Base-by-base conservation (phyloP, 2,329 filamentous ascomycete genomes). In the Cucurbitaria berberidis region DNA sequence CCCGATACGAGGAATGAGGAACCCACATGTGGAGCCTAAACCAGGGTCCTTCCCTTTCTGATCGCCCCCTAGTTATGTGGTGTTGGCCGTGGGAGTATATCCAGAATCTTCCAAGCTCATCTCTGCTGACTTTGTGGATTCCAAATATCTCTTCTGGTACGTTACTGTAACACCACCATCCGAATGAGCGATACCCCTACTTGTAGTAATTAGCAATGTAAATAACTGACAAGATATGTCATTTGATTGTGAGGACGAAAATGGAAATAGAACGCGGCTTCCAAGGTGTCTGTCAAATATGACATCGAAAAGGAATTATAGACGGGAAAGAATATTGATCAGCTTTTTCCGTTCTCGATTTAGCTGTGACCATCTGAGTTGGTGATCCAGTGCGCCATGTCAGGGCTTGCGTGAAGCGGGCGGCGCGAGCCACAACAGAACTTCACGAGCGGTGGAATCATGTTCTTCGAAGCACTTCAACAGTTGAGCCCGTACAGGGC, bases 1-100 rank as follows among this genome's bases (percentile, higher is more conserved):
- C 6, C 15, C 15, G 11, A 38, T 43, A 29, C 41, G 50, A 52
- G 3, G 51, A 48, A n/a, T 55, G 45, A 4, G 54, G 43, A 5
- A 60, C 42, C 59, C 62, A 62, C 55, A 61, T 62, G 5, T 59
- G 57, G 1, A 55, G 45, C 44, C 57, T 53, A 8, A 60, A 41
- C 5, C 29, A 3, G 35, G 15, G n/a, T 9, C 24, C 5, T 7
- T 9, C n/a, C 11, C n/a, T 21, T n/a, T 10, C 10, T 18, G n/a
- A 4, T 52, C 5, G 11, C 3, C 48, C 45, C 3, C 45, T 39
- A 19, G 53, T 38, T 1, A 48, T 42, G 21, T 46, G 53, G 36
- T 56, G 55, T 5, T 41, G 32, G 1, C 54, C 56, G 3, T 48
- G 38, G 3, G 50, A 11, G 19, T 63, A 34, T 11, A 30, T 44